Evolutionary conservation across 73 alveolate genomes (phyloP), one percentile per base, ranked within the genome.

Genomic region (Paramecium sonneborni): DNA sequence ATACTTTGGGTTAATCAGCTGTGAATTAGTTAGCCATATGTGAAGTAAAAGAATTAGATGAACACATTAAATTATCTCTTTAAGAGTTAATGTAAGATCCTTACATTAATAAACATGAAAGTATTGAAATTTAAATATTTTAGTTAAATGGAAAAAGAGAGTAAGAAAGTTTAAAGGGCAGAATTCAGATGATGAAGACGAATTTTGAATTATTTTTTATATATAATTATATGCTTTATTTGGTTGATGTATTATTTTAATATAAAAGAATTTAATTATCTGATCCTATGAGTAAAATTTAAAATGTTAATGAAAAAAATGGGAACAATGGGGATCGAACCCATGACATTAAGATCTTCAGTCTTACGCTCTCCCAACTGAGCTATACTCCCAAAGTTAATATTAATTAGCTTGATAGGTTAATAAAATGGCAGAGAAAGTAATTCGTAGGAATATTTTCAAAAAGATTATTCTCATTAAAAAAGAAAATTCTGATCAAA

Each of bases 291-390:
- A n/a, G n/a, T n/a, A 14, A 34, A 76, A 38, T 15, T 4, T 37
- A 0, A 76, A 76, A 76, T 5, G 15, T 15, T 10, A n/a, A 76
- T 9, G 20, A 0, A 30, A 74, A 79, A 43, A 79, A 79, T 79
- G 90, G 90, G 90, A 79, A 30, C 90, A 79, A 79, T 79, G 90
- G 93, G 93, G 93, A 88, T 88, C 93, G 90, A 88, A 88, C 93
- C 93, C 90, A 88, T 76, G 93, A 88, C 93, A 76, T 76, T 88
- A 88, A 88, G 93, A 88, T 67, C 93, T 88, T 88, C 93, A 88
- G 90, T 88, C 93, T 88, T 88, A 88, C 93, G 93, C 93, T 88
- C 93, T 88, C 93, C 93, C 93, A 88, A 44, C 93, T 88, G 93
- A 88, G 93, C 93, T 88, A 88, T 88, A 88, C 69, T 79, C 90